Evolutionary conservation across 1,139 yeast genomes (phyloP).

Genomic region (Candida frijolesensis): DNA sequence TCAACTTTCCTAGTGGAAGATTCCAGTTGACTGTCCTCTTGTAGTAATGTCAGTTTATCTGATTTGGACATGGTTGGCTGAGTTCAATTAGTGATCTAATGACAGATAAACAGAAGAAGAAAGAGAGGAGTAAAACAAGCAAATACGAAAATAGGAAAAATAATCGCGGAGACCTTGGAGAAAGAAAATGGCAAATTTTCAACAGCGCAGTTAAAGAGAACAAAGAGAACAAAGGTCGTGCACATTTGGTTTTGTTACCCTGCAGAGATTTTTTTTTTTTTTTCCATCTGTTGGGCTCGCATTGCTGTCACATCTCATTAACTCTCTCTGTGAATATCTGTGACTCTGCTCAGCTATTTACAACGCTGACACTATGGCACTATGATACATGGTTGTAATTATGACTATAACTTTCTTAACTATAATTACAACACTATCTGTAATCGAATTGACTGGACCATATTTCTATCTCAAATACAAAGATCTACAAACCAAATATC

Average conservation of each 20-base stretch:
- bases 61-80: not conserved
- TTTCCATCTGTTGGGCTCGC: not conserved
- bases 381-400: not conserved
- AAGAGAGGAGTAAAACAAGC: not conserved
- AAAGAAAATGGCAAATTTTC: slow-evolving; percentile 3
- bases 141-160: not conserved
- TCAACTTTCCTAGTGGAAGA: not conserved
- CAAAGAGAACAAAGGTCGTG: not conserved
- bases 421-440: too few relatives aligned
- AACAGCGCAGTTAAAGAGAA: not conserved
- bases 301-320: too few relatives aligned
- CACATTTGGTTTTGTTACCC: not conserved
- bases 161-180: slow-evolving; percentile 1
- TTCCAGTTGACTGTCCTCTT: not conserved
- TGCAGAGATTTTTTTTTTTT: not conserved
- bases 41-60: not conserved
- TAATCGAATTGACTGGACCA: too few relatives aligned
- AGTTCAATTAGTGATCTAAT: not conserved
- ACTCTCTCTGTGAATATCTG: too few relatives aligned
- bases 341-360: too few relatives aligned
- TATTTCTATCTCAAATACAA: too few relatives aligned
- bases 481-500: too few relatives aligned
- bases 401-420: not conserved
- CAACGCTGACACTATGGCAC: too few relatives aligned
- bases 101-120: not conserved